Evolutionary conservation across 139 green algal species (phyloP).

Genomic region (Picochlorum sp.): DNA sequence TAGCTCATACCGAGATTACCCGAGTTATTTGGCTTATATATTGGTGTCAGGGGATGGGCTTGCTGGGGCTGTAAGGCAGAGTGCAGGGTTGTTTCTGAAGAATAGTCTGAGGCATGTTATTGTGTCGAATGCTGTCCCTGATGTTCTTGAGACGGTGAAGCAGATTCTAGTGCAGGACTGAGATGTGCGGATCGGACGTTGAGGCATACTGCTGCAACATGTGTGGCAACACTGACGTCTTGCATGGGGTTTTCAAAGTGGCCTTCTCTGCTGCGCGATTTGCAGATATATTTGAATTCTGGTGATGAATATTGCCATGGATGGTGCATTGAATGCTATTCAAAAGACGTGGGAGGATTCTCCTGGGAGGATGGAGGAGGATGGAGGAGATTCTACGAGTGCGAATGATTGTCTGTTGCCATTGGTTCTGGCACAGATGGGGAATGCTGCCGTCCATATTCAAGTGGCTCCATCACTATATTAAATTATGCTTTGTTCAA

Average conservation of each 20-base stretch:
- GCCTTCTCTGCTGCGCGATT: conserved; percentile 64
- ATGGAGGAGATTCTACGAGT: conserved; percentile 13
- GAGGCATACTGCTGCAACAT: conserved; percentile 75
- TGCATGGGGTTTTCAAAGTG: conserved; percentile 49
- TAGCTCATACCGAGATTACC: conserved; percentile 78
- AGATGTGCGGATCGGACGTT: conserved; percentile 46
- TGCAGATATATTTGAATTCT: conserved; percentile 44
- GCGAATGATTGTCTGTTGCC: conserved; percentile 52
- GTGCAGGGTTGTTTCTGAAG: conserved; percentile 88
- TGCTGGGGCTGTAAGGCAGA: conserved; percentile 75
- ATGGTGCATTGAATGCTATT: conserved; percentile 82
- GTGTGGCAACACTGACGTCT: conserved; percentile 10
- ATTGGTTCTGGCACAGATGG: conserved; percentile 55
- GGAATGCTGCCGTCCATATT: conserved; percentile 23
- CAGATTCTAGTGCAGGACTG: conserved; percentile 62
- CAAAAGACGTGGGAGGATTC: conserved; percentile 78
- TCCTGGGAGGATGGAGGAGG: conserved; percentile 55
- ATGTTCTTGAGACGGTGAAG: conserved; percentile 16
- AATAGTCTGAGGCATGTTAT: conserved; percentile 72
- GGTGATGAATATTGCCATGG: conserved; percentile 36
- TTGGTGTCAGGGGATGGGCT: conserved; percentile 61
- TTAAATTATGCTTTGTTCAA: conserved; percentile 65
- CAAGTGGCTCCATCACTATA: conserved; percentile 41
- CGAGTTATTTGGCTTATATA: conserved; percentile 90
- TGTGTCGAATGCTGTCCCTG: background rate